phyloP scores from a whole-genome alignment of 2,329 filamentous ascomycete species.

The Chalaropsis thielavioides region DNA sequence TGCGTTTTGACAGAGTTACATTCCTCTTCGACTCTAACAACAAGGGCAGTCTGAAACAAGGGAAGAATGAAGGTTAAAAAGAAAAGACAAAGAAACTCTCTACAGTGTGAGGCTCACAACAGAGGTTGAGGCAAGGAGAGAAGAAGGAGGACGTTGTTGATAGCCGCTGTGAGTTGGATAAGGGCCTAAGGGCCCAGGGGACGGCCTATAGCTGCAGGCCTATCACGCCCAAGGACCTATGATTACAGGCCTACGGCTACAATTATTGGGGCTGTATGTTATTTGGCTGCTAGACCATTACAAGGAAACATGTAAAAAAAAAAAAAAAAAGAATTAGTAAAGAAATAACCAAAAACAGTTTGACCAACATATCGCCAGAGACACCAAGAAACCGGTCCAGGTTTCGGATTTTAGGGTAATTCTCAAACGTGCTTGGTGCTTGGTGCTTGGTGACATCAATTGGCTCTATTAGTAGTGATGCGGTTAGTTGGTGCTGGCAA shows the following conservation, averaged over 20 bases:
- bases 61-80: not conserved
- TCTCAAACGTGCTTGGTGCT: not conserved
- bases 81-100: not conserved
- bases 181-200: not conserved
- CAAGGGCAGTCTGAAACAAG: not conserved
- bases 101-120: not conserved
- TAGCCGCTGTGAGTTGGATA: too few relatives aligned
- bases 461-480: not conserved
- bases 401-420: not conserved
- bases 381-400: not conserved
- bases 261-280: too few relatives aligned
- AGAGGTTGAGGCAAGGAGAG: not conserved
- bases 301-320: too few relatives aligned
- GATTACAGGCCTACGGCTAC: too few relatives aligned
- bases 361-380: not conserved
- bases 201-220: too few relatives aligned
- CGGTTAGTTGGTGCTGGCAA: not conserved
- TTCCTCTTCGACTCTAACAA: slow-evolving; percentile 2
- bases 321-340: too few relatives aligned
- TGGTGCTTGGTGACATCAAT: not conserved
- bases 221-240: too few relatives aligned
- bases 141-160: too few relatives aligned
- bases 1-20: slow-evolving; percentile 6
- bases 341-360: too few relatives aligned
- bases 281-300: too few relatives aligned